phyloP scores from a whole-genome alignment of 2,329 filamentous ascomycete species.

The Aplosporella prunicola region DNA sequence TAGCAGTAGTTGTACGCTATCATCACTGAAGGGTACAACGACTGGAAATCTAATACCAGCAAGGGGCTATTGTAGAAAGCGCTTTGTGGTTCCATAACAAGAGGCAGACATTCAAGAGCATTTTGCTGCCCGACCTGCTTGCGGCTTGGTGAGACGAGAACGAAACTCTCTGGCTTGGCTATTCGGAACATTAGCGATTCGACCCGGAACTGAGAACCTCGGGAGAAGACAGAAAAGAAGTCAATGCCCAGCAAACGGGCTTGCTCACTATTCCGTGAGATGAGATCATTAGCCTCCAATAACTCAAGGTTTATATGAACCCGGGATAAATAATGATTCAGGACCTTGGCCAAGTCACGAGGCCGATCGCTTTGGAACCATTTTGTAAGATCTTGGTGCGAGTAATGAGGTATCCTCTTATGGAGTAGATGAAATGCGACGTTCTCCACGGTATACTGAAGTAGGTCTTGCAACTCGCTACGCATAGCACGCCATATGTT shows the following conservation, averaged over 20 bases:
- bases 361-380: slow-evolving; percentile 69
- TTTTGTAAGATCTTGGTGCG: slow-evolving; percentile 63
- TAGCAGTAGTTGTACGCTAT: slow-evolving; percentile 99
- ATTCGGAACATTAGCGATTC: slow-evolving; percentile 98
- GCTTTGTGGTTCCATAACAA: slow-evolving; percentile 97
- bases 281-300: slow-evolving; percentile 78
- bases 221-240: slow-evolving; percentile 91
- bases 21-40: slow-evolving; percentile 94
- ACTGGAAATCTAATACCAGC: slow-evolving; percentile 90
- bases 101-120: slow-evolving; percentile 81
- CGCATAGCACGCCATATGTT: slow-evolving; percentile 97
- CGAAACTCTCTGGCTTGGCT: slow-evolving; percentile 90
- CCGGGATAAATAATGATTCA: slow-evolving; percentile 68
- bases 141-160: slow-evolving; percentile 79
- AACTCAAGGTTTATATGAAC: slow-evolving; percentile 83
- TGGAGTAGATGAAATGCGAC: slow-evolving; percentile 87
- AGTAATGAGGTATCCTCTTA: slow-evolving; percentile 78
- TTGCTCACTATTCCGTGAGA: slow-evolving; percentile 86
- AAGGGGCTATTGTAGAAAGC: slow-evolving; percentile 87
- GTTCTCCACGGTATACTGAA: slow-evolving; percentile 95
- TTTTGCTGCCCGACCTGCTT: slow-evolving; percentile 93
- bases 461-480: slow-evolving; percentile 76
- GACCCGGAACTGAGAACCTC: slow-evolving; percentile 96
- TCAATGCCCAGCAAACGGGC: slow-evolving; percentile 87
- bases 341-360: slow-evolving; percentile 60